phyloP scores from a whole-genome alignment of 1,284 basidiomycete species.

The Agaricales sp. region DNA sequence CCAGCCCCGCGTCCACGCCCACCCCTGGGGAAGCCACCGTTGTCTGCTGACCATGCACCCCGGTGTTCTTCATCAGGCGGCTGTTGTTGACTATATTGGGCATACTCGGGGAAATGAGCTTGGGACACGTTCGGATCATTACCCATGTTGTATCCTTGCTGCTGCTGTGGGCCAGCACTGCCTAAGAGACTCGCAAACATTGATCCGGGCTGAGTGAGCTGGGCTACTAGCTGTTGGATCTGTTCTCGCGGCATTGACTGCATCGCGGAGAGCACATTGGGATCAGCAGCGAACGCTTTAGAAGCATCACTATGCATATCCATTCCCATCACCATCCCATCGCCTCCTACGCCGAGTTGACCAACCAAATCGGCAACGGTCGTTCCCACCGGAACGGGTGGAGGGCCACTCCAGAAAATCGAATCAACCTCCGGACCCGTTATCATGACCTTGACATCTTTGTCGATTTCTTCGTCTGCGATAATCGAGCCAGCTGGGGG shows the following conservation, averaged over 20 bases:
- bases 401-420: conserved; percentile 46
- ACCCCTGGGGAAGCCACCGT: conserved; percentile 24
- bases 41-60: conserved; percentile 34
- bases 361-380: conserved; percentile 56
- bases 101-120: background rate
- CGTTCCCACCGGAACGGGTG: conserved; percentile 10
- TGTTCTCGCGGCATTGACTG: conserved; percentile 44
- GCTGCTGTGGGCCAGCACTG: conserved; percentile 17
- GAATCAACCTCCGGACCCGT: conserved; percentile 57
- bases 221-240: conserved; percentile 52
- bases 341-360: conserved; percentile 38
- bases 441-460: conserved; percentile 50
- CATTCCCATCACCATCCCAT: background rate
- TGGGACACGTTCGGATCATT: background rate
- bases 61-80: conserved; percentile 32
- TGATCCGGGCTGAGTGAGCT: conserved; percentile 26
- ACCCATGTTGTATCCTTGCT: background rate
- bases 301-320: conserved; percentile 16
- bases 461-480: conserved; percentile 59
- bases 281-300: conserved; percentile 28
- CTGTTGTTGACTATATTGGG: conserved; percentile 13
- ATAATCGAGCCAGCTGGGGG: conserved; percentile 35
- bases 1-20: conserved; percentile 32
- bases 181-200: conserved; percentile 16
- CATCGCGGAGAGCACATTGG: conserved; percentile 26